Percentiles rank a stretch among this genome's conserved stretches.
phyloP scores from a whole-genome alignment of 2,329 filamentous ascomycete species.

The Diplodia mutila region DNA sequence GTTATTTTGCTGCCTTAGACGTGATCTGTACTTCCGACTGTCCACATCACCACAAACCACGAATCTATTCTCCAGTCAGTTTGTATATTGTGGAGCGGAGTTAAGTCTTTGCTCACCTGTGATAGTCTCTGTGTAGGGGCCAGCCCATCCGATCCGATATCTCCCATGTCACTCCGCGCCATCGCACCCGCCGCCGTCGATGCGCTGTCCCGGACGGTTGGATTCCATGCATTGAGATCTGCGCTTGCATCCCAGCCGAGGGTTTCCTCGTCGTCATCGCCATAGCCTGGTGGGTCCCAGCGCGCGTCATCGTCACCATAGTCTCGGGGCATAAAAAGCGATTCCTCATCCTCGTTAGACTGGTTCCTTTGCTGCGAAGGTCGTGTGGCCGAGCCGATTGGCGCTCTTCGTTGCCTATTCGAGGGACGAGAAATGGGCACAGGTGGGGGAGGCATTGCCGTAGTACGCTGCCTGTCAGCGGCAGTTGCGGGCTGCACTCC shows the following conservation, averaged over 20 bases:
- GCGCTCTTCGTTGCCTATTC: conserved; percentile 34
- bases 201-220: conserved; percentile 49
- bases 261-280: conserved; percentile 61
- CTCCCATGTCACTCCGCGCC: conserved; percentile 12
- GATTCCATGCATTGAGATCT: conserved; percentile 50
- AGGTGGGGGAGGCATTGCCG: conserved; percentile 49
- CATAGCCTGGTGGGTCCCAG: conserved; percentile 67
- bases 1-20: not conserved
- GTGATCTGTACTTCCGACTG: not conserved
- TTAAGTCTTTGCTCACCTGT: conserved; percentile 55
- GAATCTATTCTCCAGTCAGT: not conserved
- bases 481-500: conserved; percentile 29
- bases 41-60: conserved; percentile 6
- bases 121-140: conserved; percentile 76
- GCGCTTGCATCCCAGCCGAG: conserved; percentile 75
- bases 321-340: conserved; percentile 67
- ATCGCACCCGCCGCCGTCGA: not conserved
- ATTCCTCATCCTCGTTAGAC: conserved; percentile 54
- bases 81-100: not conserved
- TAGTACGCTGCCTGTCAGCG: conserved; percentile 16
- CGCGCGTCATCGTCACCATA: conserved; percentile 65
- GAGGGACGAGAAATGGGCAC: conserved; percentile 38
- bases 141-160: conserved; percentile 47
- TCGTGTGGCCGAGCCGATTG: conserved; percentile 36
- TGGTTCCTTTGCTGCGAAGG: conserved; percentile 32